Conservation (phyloP, 1,284 basidiomycete species). For the Puccinia hordei region DNA sequence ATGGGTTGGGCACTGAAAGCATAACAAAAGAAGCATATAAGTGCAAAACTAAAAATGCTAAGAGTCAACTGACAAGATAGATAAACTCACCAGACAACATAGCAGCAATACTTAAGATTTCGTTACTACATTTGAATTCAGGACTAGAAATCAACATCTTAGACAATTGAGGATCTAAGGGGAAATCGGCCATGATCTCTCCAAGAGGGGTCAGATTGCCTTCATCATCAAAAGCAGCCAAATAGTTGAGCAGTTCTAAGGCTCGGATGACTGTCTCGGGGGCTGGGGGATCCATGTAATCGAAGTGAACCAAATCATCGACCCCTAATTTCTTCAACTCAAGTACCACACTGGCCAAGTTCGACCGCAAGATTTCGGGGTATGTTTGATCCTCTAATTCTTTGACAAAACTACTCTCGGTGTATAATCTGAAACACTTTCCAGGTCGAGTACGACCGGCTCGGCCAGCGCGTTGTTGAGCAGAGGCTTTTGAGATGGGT, state of each 20-base stretch:
- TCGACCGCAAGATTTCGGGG: conserved; percentile 76
- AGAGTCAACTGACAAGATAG: background rate
- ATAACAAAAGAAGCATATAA: background rate
- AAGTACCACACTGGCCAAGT: conserved; percentile 84
- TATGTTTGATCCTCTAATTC: conserved; percentile 95
- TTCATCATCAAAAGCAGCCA: conserved; percentile 90
- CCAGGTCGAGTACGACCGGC: conserved; percentile 93
- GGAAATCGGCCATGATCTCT: conserved; percentile 94
- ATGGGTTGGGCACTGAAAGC: conserved; percentile 80
- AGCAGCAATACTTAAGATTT: conserved; percentile 89
- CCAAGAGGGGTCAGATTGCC: conserved; percentile 87
- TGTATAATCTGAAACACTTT: conserved; percentile 96
- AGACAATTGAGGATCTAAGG: conserved; percentile 92
- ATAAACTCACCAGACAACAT: conserved; percentile 81
- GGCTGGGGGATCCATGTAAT: conserved; percentile 95
- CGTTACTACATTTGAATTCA: conserved; percentile 94
- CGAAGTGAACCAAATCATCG: conserved; percentile 71
- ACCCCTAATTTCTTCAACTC: conserved; percentile 89
- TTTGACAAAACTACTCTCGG: conserved; percentile 93
- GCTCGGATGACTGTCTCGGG: conserved; percentile 98
- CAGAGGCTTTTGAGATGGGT: conserved; percentile 94
- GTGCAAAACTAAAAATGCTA: background rate
- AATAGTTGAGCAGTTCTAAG: conserved; percentile 87
- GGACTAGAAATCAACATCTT: conserved; percentile 93
- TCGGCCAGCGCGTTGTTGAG: conserved; percentile 92